Evolutionary conservation across 345 rosid species (phyloP).

Genomic region (Lenwebbia sp.): DNA sequence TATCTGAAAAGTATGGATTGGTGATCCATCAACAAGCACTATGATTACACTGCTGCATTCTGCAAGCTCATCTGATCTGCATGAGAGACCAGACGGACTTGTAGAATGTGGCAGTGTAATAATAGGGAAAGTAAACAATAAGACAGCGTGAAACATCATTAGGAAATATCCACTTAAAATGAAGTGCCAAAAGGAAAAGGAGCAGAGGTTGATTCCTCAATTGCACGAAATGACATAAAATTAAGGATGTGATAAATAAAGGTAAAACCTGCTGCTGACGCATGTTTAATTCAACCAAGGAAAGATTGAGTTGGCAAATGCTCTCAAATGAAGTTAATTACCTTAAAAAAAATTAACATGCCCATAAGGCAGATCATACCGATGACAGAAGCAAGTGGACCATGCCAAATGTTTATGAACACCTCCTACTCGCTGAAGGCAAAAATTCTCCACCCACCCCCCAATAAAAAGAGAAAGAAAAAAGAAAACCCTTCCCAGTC

Average conservation of each 20-base stretch:
- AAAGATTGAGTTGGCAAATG: background rate
- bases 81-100: background rate
- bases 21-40: background rate
- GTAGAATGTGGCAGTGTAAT: background rate
- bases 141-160: background rate
- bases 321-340: background rate
- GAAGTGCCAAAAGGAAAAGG: background rate
- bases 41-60: background rate
- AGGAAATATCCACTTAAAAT: background rate
- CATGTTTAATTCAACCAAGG: background rate
- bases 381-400: background rate
- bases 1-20: background rate
- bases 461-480: background rate
- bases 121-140: background rate
- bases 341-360: background rate
- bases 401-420: background rate
- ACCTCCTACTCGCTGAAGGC: background rate
- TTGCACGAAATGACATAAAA: background rate
- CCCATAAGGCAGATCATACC: background rate
- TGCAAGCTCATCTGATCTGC: background rate
- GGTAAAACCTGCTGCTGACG: background rate
- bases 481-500: background rate
- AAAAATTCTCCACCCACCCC: background rate
- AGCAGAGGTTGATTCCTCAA: background rate
- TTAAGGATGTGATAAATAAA: background rate